Evolutionary conservation across 768 basidiomycete species (phyloP), one percentile per base, ranked within the genome.

Genomic region (Paxillus ammoniavirescens): DNA sequence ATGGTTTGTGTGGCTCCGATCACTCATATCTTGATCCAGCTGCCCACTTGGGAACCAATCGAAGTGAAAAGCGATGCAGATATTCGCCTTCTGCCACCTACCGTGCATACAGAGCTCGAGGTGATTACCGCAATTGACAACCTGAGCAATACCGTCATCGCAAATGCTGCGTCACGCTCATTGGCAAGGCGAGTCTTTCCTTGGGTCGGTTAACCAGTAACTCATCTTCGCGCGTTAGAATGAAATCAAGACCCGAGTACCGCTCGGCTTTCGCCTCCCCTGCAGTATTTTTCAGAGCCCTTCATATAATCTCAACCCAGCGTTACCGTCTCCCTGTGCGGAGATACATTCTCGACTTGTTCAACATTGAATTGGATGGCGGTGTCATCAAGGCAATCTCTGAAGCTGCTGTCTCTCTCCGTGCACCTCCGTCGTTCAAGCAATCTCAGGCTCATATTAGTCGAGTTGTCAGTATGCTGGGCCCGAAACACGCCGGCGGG

Each of bases 121-220:
- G 86, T 92, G 28, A 80, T 95, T 61, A 87, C 88, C 4, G 91
- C 92, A 4, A 91, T 99, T 47, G 89, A 93, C 62, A 98, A 98
- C 66, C 77, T 99, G 40, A 87, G 89, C 28, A 99, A 99, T 66
- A 92, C 94, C 17, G 94, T 98, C 47, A 90, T 98, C 53, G 94
- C 95, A 0, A 95, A 95, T 63, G 84, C 91, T 21, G 94, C 97
- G 1, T 98, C 97, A 21, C 83, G 93, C 43, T 87, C 92, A 15
- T 75, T 99, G 37, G 87, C 92, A 28, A 83, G 82, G 93, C 94
- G 64, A 58, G 80, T 69, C 17, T 38, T 51, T 42, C 50, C 41
- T 18, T 6, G 13, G 8, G 49, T 36, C 23, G 18, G 1, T 21
- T 30, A 12, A 8, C 35, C 9, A 17, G 10, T 36, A 40, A 30